phyloP scores from a whole-genome alignment of 2,329 filamentous ascomycete species.

The Hypocreales sp. region DNA sequence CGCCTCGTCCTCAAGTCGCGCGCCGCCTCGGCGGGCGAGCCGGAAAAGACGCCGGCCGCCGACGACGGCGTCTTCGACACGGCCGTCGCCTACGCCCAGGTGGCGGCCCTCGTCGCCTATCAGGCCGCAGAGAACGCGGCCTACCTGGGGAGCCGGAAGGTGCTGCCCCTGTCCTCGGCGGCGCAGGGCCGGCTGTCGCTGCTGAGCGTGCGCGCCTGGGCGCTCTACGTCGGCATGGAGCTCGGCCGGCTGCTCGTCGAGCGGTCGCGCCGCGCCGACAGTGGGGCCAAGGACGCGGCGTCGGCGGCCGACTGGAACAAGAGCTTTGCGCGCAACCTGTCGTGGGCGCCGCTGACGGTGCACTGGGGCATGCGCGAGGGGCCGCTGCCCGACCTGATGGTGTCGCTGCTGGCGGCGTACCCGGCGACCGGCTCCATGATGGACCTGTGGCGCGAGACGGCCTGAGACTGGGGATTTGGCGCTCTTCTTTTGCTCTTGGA shows the following conservation, averaged over 20 bases:
- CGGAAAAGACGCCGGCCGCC: constrained; percentile 19
- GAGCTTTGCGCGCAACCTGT: constrained; percentile 51
- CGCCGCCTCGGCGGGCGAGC: constrained; percentile 11
- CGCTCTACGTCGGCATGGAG: constrained; percentile 61
- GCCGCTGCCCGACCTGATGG: constrained; percentile 22
- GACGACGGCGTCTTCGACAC: constrained; percentile 22
- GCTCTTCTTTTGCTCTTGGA: too few species aligned
- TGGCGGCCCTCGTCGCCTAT: constrained; percentile 51
- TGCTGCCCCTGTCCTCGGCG: constrained; percentile 42
- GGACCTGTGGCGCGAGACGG: constrained; percentile 27
- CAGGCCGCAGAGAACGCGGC: constrained; percentile 74
- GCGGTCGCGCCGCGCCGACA: constrained; percentile 21
- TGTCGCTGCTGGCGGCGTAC: constrained; percentile 26
- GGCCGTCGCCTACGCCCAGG: constrained; percentile 49
- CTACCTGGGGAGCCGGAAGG: constrained; percentile 59
- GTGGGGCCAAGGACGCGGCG: constrained; percentile 18
- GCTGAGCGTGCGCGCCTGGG: constrained; percentile 71
- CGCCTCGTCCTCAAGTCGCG: constrained; percentile 22
- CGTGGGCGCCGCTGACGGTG: constrained; percentile 68
- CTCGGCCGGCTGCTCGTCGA: constrained; percentile 46
- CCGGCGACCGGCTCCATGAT: constrained; percentile 28
- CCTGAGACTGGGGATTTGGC: too few species aligned
- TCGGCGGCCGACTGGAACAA: constrained; percentile 43
- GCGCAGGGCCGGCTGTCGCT: constrained; percentile 46
- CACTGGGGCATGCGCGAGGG: constrained; percentile 69